These are phyloP conservation scores for Paracoccidioides brasiliensis DNA, from an alignment of 2,329 filamentous ascomycete species.

Conservation along the genomic window DNA sequence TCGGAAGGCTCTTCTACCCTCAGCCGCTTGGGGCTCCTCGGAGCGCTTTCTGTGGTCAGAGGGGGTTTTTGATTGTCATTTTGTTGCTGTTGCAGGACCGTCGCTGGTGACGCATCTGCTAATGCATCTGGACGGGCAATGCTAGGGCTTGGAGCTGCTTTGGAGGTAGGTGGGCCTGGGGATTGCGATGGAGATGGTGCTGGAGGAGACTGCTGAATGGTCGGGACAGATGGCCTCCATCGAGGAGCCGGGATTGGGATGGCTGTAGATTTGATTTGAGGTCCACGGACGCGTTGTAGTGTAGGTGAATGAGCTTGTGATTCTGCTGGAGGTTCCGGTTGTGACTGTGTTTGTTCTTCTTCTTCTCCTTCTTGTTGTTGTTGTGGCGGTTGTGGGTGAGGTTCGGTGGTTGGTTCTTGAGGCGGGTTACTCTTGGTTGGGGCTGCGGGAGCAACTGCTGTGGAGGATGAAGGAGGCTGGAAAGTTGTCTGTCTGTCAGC, in stretches of 20 bases:
- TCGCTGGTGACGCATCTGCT: neutral
- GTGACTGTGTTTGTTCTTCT: neutral
- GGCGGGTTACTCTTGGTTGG: conserved; percentile 1
- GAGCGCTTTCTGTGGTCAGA: neutral
- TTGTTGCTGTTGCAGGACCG: neutral
- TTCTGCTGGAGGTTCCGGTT: neutral
- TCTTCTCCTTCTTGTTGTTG: neutral
- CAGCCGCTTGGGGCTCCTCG: neutral
- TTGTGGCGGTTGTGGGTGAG: neutral
- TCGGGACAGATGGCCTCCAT: conserved; percentile 15
- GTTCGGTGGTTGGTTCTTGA: neutral
- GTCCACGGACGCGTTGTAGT: neutral
- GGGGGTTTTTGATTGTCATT: neutral
- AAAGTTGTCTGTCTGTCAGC: conserved; percentile 23
- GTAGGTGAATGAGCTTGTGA: conserved; percentile 1
- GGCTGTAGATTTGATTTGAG: conserved; percentile 7
- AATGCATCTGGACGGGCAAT: neutral
- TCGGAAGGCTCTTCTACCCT: conserved; percentile 7
- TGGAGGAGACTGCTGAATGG: conserved; percentile 6
- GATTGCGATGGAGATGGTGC: conserved; percentile 4
- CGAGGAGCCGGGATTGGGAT: conserved; percentile 20
- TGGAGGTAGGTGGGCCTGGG: neutral
- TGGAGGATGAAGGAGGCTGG: conserved; percentile 15
- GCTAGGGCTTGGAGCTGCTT: conserved; percentile 3
- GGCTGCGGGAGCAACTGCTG: neutral